phyloP scores from a whole-genome alignment of 768 basidiomycete species.

The Tricholoma matsutake region DNA sequence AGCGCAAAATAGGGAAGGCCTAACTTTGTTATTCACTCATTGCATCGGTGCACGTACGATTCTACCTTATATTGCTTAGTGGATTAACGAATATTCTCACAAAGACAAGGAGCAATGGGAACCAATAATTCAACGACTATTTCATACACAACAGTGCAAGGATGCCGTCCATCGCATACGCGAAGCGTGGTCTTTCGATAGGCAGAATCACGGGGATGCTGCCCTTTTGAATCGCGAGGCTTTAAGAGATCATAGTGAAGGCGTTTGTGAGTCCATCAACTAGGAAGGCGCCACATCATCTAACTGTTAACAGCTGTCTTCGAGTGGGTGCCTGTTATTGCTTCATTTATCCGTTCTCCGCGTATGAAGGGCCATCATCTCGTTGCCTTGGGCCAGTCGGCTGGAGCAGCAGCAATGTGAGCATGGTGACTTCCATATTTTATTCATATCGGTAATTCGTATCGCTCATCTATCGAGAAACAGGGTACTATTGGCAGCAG shows the following conservation, averaged over 20 bases:
- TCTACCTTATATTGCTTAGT: slow-evolving; percentile 1
- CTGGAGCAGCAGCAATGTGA: slow-evolving; percentile 13
- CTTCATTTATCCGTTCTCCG: slow-evolving; percentile 13
- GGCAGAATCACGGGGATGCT: slow-evolving; percentile 49
- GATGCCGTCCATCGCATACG: slow-evolving; percentile 24
- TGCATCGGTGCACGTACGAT: slow-evolving; percentile 44
- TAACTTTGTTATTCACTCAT: slow-evolving; percentile 47
- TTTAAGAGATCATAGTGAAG: slow-evolving; percentile 18
- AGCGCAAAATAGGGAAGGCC: slow-evolving; percentile 26
- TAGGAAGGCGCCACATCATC: neutral
- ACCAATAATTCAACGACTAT: slow-evolving; percentile 38
- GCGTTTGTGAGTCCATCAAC: neutral
- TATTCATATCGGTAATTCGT: neutral
- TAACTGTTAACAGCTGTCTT: slow-evolving; percentile 7
- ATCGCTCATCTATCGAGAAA: neutral
- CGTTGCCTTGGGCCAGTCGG: slow-evolving; percentile 17
- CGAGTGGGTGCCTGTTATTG: slow-evolving; percentile 15
- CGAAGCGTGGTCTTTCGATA: slow-evolving; percentile 51
- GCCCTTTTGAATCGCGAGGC: slow-evolving; percentile 39
- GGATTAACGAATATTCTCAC: neutral
- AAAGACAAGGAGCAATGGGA: slow-evolving; percentile 60
- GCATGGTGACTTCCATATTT: neutral
- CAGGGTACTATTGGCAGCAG: neutral
- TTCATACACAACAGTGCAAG: slow-evolving; percentile 25
- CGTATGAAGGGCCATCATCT: slow-evolving; percentile 14